Percentiles rank a stretch among this genome's conserved stretches.
phyloP scores from a whole-genome alignment of 2,329 filamentous ascomycete genomes.

The Leptographium wingfieldii region DNA sequence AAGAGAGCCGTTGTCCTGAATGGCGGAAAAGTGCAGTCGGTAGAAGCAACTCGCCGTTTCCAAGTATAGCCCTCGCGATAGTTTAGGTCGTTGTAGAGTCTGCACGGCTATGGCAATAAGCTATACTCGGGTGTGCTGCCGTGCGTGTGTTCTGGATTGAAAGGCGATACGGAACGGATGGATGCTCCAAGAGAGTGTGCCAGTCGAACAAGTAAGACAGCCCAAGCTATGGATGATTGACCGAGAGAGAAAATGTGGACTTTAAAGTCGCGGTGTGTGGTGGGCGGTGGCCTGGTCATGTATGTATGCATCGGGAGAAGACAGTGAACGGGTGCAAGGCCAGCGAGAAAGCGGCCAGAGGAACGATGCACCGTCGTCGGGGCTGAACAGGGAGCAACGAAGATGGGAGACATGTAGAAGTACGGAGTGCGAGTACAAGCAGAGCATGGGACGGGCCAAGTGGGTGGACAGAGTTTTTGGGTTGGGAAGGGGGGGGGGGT shows the following conservation, averaged over 20 bases:
- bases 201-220: background rate
- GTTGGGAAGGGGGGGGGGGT: constrained; percentile 7
- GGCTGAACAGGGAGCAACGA: constrained; percentile 7
- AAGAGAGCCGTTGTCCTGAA: background rate
- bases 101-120: background rate
- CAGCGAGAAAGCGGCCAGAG: background rate
- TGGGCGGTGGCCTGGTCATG: constrained; percentile 9
- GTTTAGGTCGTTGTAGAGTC: background rate
- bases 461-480: constrained; percentile 8
- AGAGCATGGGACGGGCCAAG: background rate
- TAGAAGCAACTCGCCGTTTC: background rate
- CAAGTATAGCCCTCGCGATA: background rate
- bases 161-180: background rate
- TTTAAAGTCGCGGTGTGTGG: constrained; percentile 3
- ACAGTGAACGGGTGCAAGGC: constrained; percentile 3
- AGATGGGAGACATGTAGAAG: background rate
- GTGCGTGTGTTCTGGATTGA: background rate
- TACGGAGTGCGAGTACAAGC: background rate
- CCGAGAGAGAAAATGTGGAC: constrained; percentile 1
- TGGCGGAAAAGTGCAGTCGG: background rate
- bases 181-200: background rate
- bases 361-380: constrained; percentile 6
- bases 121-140: background rate
- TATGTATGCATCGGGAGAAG: constrained; percentile 3
- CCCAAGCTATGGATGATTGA: background rate